Percentiles rank a stretch among this genome's conserved stretches.
phyloP scores from a whole-genome alignment of 2,329 filamentous ascomycete species.

The Davidsoniella neocaledoniae region DNA sequence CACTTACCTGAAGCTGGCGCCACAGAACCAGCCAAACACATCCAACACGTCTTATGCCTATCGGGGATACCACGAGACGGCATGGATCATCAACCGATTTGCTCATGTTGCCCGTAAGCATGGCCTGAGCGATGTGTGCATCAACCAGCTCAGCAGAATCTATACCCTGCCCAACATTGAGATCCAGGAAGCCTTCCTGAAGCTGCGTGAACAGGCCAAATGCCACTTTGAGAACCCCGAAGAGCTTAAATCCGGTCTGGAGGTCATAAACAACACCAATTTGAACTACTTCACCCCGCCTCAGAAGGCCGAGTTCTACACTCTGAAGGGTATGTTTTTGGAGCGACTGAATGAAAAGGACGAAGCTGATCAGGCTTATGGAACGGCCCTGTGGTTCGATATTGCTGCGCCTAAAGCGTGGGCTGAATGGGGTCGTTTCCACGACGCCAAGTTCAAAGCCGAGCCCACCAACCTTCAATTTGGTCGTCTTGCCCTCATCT shows the following conservation, averaged over 20 bases:
- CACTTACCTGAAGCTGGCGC: constrained; percentile 75
- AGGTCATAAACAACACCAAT: constrained; percentile 99
- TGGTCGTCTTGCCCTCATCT: constrained; percentile 83
- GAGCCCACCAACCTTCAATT: constrained; percentile 66
- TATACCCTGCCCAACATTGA: constrained; percentile 99
- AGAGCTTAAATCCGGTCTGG: constrained; percentile 79
- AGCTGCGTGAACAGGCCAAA: constrained; percentile 94
- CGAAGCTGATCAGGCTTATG: constrained; percentile 86
- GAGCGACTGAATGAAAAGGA: constrained; percentile 82
- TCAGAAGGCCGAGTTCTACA: constrained; percentile 98
- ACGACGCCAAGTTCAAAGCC: constrained; percentile 88
- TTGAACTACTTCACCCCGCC: constrained; percentile 92
- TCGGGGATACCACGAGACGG: constrained; percentile 92
- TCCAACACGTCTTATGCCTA: constrained; percentile 91
- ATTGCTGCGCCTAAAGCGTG: constrained; percentile 91
- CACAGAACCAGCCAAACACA: constrained; percentile 55
- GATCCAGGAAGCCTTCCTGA: constrained; percentile 97
- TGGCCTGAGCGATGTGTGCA: constrained; percentile 90
- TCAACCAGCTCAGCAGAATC: constrained; percentile 89
- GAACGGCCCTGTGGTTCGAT: constrained; percentile 89
- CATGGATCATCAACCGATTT: constrained; percentile 99
- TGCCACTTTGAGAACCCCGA: constrained; percentile 95
- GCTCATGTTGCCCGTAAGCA: constrained; percentile 96
- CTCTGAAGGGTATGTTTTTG: constrained; percentile 97
- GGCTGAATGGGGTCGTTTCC: constrained; percentile 99